Evolutionary conservation across 1,139 yeast species (phyloP).

Genomic region (Candida neerlandica): DNA sequence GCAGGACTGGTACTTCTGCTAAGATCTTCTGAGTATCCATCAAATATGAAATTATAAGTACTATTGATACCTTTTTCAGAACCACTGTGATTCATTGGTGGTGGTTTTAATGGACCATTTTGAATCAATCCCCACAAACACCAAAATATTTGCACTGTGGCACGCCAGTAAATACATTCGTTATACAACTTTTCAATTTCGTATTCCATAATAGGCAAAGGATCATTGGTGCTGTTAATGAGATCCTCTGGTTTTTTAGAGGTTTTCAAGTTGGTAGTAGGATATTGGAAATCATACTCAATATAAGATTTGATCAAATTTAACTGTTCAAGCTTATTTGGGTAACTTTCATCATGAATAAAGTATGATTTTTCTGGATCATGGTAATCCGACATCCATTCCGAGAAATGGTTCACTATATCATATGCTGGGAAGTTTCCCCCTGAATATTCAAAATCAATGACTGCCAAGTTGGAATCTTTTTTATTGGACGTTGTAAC

Average conservation of each 20-base stretch:
- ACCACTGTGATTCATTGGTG: constrained; percentile 17
- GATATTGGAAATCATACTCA: constrained; percentile 49
- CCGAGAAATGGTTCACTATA: constrained; percentile 84
- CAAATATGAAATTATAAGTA: constrained; percentile 42
- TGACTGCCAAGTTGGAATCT: constrained; percentile 83
- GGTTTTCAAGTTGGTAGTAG: constrained; percentile 33
- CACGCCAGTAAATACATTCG: constrained; percentile 77
- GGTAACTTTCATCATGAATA: constrained; percentile 60
- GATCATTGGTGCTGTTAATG: constrained; percentile 16
- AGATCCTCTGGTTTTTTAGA: constrained; percentile 22
- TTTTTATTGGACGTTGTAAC: constrained; percentile 34
- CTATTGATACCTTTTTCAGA: constrained; percentile 38
- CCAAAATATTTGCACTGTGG: constrained; percentile 82
- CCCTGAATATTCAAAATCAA: constrained; percentile 95
- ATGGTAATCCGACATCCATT: constrained; percentile 96
- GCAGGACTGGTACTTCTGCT: not conserved
- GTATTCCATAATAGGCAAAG: constrained; percentile 40
- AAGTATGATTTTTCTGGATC: constrained; percentile 62
- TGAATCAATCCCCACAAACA: constrained; percentile 90
- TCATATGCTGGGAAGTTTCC: constrained; percentile 92
- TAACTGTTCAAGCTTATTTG: constrained; percentile 65
- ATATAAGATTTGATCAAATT: constrained; percentile 77
- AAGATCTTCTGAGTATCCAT: constrained; percentile 22
- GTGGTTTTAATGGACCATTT: constrained; percentile 47
- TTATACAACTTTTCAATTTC: constrained; percentile 63